phyloP scores from a whole-genome alignment of 176 grass and related monocot genomes.

The Pontederia paniculata region DNA sequence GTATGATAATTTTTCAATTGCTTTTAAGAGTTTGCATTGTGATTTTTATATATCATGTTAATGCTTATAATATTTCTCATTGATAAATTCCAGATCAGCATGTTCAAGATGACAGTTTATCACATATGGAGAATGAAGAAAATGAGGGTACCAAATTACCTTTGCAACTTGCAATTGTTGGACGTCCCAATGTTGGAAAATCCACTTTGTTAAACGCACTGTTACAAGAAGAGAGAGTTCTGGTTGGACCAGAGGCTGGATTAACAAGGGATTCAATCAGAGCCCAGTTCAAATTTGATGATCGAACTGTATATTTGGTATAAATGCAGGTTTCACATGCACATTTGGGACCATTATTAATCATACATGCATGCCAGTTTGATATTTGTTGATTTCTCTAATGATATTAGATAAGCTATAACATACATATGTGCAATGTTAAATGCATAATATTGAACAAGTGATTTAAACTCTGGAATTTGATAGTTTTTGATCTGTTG shows the following conservation, averaged over 20 bases:
- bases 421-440: too few relatives aligned
- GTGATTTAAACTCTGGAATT: too few relatives aligned
- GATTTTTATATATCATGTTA: neutral
- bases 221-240: conserved; percentile 89
- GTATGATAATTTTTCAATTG: neutral
- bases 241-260: conserved; percentile 91
- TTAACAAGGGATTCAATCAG: conserved; percentile 94
- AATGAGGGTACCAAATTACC: conserved; percentile 54
- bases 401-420: too few relatives aligned
- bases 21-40: too few relatives aligned
- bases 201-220: conserved; percentile 86
- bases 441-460: too few relatives aligned
- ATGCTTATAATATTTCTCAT: conserved; percentile 6
- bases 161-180: conserved; percentile 87
- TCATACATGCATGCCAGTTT: neutral
- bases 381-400: neutral
- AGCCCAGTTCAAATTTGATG: conserved; percentile 77
- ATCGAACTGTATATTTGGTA: conserved; percentile 87
- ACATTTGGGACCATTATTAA: neutral
- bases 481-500: too few relatives aligned
- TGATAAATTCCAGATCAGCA: conserved; percentile 43
- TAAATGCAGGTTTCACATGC: conserved; percentile 17
- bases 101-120: conserved; percentile 31
- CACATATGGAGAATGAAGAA: conserved; percentile 28
- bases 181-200: conserved; percentile 93